A percentile compares a stretch with the other conserved stretches of the same genome.
Conservation (phyloP, 192 early-diverging fungal genomes). For the Podila verticillata region DNA sequence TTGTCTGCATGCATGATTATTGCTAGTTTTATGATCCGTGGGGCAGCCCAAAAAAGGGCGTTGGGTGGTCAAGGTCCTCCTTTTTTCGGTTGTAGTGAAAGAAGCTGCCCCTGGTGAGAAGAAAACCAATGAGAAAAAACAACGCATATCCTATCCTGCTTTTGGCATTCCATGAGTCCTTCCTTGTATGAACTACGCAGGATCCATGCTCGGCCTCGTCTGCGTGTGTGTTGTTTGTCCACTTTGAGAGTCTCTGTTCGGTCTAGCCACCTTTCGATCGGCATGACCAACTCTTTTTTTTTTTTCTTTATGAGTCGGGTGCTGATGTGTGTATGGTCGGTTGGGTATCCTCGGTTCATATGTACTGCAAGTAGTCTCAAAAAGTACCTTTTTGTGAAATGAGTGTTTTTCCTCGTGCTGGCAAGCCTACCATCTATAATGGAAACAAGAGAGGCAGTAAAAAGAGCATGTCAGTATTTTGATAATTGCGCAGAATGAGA, state of each 20-base stretch:
- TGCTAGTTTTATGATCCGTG: no score
- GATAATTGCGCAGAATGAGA: neutral
- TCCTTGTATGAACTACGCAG: no score
- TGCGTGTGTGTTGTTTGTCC: no score
- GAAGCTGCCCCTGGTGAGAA: neutral
- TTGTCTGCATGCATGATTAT: no score
- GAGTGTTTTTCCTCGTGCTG: constrained; percentile 97
- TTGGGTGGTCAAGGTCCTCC: neutral
- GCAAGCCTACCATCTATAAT: constrained; percentile 86
- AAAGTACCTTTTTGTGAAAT: constrained; percentile 88
- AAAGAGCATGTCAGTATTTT: neutral
- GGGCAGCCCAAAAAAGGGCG: no score
- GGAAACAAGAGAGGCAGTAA: neutral
- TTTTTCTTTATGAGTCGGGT: neutral
- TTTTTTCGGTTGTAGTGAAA: neutral
- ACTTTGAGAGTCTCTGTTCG: neutral
- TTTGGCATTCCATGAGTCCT: no score
- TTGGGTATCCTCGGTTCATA: neutral
- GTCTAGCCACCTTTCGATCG: neutral
- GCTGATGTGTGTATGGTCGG: neutral
- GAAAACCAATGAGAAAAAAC: neutral
- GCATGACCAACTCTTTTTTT: neutral
- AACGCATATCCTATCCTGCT: no score
- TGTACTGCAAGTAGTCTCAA: neutral
- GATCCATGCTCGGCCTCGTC: no score